These are phyloP conservation scores for Teratosphaeriaceae sp. DNA, from an alignment of 2,329 filamentous ascomycete genomes.

Conservation along the genomic window DNA sequence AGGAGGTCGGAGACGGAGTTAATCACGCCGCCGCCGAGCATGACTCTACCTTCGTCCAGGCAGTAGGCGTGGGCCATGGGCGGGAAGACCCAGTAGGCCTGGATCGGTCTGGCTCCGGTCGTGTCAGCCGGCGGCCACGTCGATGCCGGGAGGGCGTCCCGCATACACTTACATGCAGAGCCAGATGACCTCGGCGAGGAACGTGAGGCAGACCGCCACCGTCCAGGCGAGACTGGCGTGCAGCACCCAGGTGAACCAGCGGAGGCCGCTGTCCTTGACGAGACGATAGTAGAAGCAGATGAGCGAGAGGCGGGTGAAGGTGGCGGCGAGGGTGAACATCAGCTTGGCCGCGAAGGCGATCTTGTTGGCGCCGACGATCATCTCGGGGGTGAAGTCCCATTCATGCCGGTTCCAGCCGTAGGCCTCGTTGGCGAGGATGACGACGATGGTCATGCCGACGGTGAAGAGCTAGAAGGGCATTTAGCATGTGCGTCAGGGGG, in stretches of 20 bases:
- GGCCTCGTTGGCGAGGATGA: slow-evolving; percentile 35
- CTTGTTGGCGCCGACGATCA: slow-evolving; percentile 25
- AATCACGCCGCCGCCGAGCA: slow-evolving; percentile 35
- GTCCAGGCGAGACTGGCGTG: slow-evolving; percentile 34
- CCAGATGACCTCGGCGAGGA: slow-evolving; percentile 33
- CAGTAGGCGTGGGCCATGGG: slow-evolving; percentile 29
- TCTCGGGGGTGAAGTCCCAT: slow-evolving; percentile 31
- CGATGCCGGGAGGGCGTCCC: background rate
- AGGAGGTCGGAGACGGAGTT: slow-evolving; percentile 38
- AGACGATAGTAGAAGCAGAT: slow-evolving; percentile 43
- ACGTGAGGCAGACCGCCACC: slow-evolving; percentile 32
- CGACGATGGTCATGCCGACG: slow-evolving; percentile 31
- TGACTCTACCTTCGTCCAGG: slow-evolving; percentile 35
- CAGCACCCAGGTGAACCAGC: slow-evolving; percentile 34
- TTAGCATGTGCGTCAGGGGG: slow-evolving; percentile 6
- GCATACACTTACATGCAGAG: slow-evolving; percentile 29
- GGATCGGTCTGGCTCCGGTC: slow-evolving; percentile 27
- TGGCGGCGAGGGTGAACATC: slow-evolving; percentile 35
- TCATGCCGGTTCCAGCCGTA: slow-evolving; percentile 40
- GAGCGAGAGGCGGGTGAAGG: slow-evolving; percentile 39
- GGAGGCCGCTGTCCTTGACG: slow-evolving; percentile 33
- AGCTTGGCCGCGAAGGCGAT: slow-evolving; percentile 38
- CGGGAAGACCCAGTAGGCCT: slow-evolving; percentile 37
- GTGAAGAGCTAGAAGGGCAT: slow-evolving; percentile 33
- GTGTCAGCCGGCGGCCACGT: background rate